Evolutionary conservation across 768 basidiomycete species (phyloP).

Genomic region (Chalciporus sphaerocephalus): DNA sequence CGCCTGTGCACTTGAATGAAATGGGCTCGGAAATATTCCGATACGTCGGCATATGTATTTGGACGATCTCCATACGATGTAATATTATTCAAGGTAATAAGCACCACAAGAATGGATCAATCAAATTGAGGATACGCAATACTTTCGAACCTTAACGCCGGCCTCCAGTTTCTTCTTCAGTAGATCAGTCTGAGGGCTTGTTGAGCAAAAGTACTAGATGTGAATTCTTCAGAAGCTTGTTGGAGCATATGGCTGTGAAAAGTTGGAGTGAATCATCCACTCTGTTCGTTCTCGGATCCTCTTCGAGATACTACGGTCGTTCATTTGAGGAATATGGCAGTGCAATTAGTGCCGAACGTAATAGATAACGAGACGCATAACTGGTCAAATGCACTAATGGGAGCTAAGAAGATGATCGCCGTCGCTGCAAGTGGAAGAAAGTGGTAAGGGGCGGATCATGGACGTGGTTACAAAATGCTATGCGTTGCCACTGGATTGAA

Average conservation of each 20-base stretch:
- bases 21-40: conserved; percentile 81
- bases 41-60: conserved; percentile 65
- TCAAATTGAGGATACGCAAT: conserved; percentile 44
- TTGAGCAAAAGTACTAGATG: conserved; percentile 75
- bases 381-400: conserved; percentile 86
- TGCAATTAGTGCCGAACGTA: conserved; percentile 5
- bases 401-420: conserved; percentile 83
- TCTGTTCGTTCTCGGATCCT: conserved; percentile 73
- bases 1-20: conserved; percentile 71
- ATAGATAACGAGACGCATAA: conserved; percentile 32
- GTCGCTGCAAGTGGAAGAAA: conserved; percentile 45
- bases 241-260: conserved; percentile 70
- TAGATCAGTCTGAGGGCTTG: conserved; percentile 70
- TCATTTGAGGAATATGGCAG: conserved; percentile 8
- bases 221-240: conserved; percentile 66
- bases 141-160: conserved; percentile 68
- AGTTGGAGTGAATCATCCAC: conserved; percentile 80
- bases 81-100: conserved; percentile 43
- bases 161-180: conserved; percentile 65
- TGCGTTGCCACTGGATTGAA: conserved; percentile 13
- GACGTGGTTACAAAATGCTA: conserved; percentile 15
- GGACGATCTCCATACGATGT: conserved; percentile 72
- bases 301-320: conserved; percentile 63
- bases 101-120: background rate
- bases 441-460: conserved; percentile 7